Evolutionary conservation across 106 monocot species (phyloP).

Genomic region (Posidonia australis): DNA sequence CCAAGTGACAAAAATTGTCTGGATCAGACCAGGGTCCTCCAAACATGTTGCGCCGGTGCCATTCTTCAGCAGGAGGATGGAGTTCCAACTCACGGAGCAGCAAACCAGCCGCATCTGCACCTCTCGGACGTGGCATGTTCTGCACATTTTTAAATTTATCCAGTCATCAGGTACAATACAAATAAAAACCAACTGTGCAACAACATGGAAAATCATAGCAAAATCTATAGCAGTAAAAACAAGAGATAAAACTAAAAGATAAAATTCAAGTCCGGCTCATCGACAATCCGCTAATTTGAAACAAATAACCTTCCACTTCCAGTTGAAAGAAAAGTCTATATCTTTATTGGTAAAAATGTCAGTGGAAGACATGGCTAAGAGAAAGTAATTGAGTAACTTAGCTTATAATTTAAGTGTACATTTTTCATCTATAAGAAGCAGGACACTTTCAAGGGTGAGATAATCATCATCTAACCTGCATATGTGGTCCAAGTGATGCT

Average conservation of each 20-base stretch:
- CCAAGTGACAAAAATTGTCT: constrained; percentile 66
- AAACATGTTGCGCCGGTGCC: constrained; percentile 99
- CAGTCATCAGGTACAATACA: neutral
- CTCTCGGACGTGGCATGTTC: constrained; percentile 99
- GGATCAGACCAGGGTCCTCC: constrained; percentile 99
- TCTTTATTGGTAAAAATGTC: no score
- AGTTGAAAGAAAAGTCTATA: no score
- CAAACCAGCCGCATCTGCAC: constrained; percentile 96
- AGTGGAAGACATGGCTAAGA: no score
- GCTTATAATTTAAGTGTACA: no score
- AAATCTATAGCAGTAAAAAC: no score
- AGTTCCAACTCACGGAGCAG: constrained; percentile 94
- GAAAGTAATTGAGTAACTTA: no score
- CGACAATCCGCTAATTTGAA: no score
- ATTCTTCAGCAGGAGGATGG: constrained; percentile 95
- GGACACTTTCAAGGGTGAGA: neutral
- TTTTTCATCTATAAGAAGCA: no score
- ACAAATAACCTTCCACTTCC: no score
- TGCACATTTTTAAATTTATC: constrained; percentile 10
- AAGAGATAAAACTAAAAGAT: no score
- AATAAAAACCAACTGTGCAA: neutral
- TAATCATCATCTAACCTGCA: constrained; percentile 52
- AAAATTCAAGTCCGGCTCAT: no score
- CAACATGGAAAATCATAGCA: neutral
- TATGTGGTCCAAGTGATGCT: constrained; percentile 90